Conservation (phyloP, 2,329 filamentous ascomycete species). For the Botrytis tulipae region DNA sequence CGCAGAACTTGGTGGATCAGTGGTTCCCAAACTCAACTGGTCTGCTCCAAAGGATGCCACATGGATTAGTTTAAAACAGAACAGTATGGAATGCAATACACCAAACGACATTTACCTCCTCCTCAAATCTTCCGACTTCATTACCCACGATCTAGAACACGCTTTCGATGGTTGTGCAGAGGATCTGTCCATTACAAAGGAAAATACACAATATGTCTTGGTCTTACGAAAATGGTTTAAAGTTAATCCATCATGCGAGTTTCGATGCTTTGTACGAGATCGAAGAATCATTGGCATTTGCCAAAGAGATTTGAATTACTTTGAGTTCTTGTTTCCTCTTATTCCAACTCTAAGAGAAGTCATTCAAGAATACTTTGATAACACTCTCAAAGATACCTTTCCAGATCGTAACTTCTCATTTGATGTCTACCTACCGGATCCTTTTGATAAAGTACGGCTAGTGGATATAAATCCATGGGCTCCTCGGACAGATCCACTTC, state of each 20-base stretch:
- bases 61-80: slow-evolving; percentile 80
- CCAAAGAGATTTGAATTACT: slow-evolving; percentile 88
- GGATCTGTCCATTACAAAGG: slow-evolving; percentile 32
- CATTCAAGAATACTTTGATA: slow-evolving; percentile 75
- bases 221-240: slow-evolving; percentile 86
- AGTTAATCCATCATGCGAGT: slow-evolving; percentile 88
- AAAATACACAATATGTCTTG: slow-evolving; percentile 52
- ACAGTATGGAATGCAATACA: slow-evolving; percentile 85
- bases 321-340: slow-evolving; percentile 71
- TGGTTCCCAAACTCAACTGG: slow-evolving; percentile 96
- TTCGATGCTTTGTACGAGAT: slow-evolving; percentile 90
- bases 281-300: slow-evolving; percentile 77
- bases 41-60: slow-evolving; percentile 93
- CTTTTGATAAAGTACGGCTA: slow-evolving; percentile 59
- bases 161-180: slow-evolving; percentile 74
- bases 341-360: slow-evolving; percentile 63
- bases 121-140: slow-evolving; percentile 90
- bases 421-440: slow-evolving; percentile 85
- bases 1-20: slow-evolving; percentile 75
- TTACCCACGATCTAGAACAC: slow-evolving; percentile 91
- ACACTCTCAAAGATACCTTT: slow-evolving; percentile 72
- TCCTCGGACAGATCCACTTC: slow-evolving; percentile 77
- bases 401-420: slow-evolving; percentile 83
- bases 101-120: slow-evolving; percentile 92
- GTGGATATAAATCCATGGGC: slow-evolving; percentile 98